Conservation (phyloP, 75 land plant genomes). For the Cupressus sempervirens region DNA sequence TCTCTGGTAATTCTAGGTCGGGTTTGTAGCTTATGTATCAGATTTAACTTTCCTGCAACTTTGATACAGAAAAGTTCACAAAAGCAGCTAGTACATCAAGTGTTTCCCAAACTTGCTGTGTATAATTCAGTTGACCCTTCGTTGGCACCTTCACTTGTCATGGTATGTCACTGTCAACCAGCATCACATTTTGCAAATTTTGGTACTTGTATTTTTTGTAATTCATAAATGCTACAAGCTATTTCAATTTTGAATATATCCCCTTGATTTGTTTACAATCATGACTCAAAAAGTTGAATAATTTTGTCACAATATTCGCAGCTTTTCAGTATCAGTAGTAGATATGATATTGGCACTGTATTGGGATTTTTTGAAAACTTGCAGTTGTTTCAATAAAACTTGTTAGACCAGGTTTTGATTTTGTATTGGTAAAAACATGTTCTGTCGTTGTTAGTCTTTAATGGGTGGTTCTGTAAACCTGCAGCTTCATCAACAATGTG, state of each 20-base stretch:
- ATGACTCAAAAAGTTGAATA: neutral
- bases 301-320: neutral
- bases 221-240: neutral
- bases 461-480: conserved; percentile 13
- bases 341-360: neutral
- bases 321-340: neutral
- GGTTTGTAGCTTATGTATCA: neutral
- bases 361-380: neutral
- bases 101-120: conserved; percentile 96
- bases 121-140: conserved; percentile 99
- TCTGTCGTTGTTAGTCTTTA: neutral
- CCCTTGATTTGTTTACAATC: neutral
- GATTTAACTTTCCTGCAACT: conserved; percentile 8
- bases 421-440: neutral
- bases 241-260: neutral
- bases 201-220: neutral
- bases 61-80: conserved; percentile 72
- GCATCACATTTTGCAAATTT: neutral
- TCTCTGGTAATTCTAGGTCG: neutral
- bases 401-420: neutral
- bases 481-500: conserved; percentile 96
- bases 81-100: conserved; percentile 85
- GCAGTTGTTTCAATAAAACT: neutral
- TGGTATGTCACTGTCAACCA: conserved; percentile 45
- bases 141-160: conserved; percentile 91